Evolutionary conservation across 352 stramenopile genomes (phyloP).

Genomic region (Pythium guiyangense): DNA sequence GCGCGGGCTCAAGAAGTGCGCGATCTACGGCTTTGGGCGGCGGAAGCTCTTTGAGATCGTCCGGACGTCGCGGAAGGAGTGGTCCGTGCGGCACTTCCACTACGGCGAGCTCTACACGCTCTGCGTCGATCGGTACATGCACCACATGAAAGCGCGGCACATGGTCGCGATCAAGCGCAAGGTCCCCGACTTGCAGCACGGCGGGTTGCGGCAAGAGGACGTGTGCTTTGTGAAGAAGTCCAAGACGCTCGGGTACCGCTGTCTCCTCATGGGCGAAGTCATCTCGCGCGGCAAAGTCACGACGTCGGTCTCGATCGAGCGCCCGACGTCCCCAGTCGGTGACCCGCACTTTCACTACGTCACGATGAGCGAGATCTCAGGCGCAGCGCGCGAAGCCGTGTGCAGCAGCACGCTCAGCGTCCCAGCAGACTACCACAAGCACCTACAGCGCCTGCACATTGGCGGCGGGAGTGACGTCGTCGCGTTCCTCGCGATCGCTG

Average conservation of each 20-base stretch:
- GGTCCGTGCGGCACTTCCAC: constrained; percentile 53
- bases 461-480: constrained; percentile 72
- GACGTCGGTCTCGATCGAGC: constrained; percentile 66
- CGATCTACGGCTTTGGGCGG: constrained; percentile 71
- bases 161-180: constrained; percentile 73
- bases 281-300: constrained; percentile 78
- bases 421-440: constrained; percentile 56
- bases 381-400: constrained; percentile 44
- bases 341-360: constrained; percentile 68
- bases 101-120: constrained; percentile 65
- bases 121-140: constrained; percentile 58
- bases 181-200: constrained; percentile 46
- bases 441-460: constrained; percentile 70
- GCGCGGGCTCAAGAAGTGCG: constrained; percentile 62
- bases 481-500: constrained; percentile 61
- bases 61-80: constrained; percentile 67
- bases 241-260: constrained; percentile 61
- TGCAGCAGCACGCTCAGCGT: constrained; percentile 77
- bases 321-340: constrained; percentile 38
- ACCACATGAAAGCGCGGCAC: constrained; percentile 59
- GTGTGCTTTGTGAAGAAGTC: constrained; percentile 82
- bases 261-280: constrained; percentile 75
- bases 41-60: constrained; percentile 77
- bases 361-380: constrained; percentile 74
- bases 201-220: constrained; percentile 58